Conservation (phyloP, 768 basidiomycete species). For the Trichaptum fuscoviolaceum region DNA sequence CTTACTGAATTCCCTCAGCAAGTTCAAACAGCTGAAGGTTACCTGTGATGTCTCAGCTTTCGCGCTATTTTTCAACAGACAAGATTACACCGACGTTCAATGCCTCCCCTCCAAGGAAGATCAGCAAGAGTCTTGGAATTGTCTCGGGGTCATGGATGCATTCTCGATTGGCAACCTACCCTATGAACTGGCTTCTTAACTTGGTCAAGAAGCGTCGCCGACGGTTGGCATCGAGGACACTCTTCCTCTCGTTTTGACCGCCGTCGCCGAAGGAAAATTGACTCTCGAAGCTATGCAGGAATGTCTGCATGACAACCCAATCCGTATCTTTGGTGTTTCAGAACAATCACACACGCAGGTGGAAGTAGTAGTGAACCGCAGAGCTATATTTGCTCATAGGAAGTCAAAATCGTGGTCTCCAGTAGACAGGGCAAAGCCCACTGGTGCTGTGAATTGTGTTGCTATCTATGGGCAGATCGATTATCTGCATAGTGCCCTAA, state of each 20-base stretch:
- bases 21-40: conserved; percentile 88
- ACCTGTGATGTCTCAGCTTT: conserved; percentile 96
- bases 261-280: conserved; percentile 73
- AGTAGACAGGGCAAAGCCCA: conserved; percentile 51
- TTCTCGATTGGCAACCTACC: conserved; percentile 89
- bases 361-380: conserved; percentile 87
- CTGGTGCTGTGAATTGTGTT: conserved; percentile 85
- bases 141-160: conserved; percentile 77
- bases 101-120: conserved; percentile 70
- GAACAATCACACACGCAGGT: conserved; percentile 84
- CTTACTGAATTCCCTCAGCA: conserved; percentile 86
- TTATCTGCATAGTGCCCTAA: conserved; percentile 79
- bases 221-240: conserved; percentile 84
- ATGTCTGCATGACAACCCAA: conserved; percentile 87
- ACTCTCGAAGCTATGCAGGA: conserved; percentile 76
- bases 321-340: conserved; percentile 84
- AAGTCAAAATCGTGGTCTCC: conserved; percentile 72
- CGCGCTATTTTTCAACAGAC: conserved; percentile 80
- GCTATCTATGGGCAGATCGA: conserved; percentile 84
- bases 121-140: conserved; percentile 81
- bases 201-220: conserved; percentile 54
- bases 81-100: conserved; percentile 60
- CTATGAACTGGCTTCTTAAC: conserved; percentile 62
- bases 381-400: conserved; percentile 46
- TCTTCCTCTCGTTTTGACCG: conserved; percentile 83